phyloP scores from a whole-genome alignment of 108 stramenopile species.

The Cylindrotheca fusiformis region DNA sequence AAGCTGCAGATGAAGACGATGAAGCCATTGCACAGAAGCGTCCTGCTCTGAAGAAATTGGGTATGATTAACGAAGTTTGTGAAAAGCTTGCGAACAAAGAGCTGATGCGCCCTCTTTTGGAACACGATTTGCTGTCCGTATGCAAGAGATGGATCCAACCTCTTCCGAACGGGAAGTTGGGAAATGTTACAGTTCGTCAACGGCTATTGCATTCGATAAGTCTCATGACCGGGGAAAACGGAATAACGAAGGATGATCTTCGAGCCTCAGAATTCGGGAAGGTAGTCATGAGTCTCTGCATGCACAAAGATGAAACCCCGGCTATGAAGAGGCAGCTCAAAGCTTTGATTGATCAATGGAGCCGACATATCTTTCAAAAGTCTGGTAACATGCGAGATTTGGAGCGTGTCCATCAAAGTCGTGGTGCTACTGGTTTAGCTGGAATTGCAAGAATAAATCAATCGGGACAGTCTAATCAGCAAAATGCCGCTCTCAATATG shows the following conservation, averaged over 20 bases:
- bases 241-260: constrained; percentile 65
- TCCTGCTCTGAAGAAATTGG: constrained; percentile 73
- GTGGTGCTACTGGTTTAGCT: constrained; percentile 47
- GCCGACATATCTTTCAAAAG: constrained; percentile 89
- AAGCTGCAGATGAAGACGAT: constrained; percentile 78
- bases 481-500: constrained; percentile 7
- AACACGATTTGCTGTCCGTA: constrained; percentile 65
- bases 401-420: constrained; percentile 60
- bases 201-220: constrained; percentile 58
- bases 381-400: constrained; percentile 86
- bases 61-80: constrained; percentile 62
- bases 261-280: constrained; percentile 84
- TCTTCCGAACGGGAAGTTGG: constrained; percentile 72
- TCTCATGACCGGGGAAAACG: constrained; percentile 77
- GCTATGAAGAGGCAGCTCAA: constrained; percentile 70
- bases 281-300: constrained; percentile 78
- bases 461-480: constrained; percentile 16
- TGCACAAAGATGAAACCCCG: constrained; percentile 84
- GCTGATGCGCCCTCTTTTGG: constrained; percentile 70
- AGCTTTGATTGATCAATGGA: constrained; percentile 86
- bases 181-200: constrained; percentile 82
- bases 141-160: constrained; percentile 86
- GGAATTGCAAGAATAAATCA: constrained; percentile 46
- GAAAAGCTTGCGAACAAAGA: constrained; percentile 65
- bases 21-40: constrained; percentile 44